Conservation (phyloP, 2,329 filamentous ascomycete species). For the Sordariomycetes sp. region DNA sequence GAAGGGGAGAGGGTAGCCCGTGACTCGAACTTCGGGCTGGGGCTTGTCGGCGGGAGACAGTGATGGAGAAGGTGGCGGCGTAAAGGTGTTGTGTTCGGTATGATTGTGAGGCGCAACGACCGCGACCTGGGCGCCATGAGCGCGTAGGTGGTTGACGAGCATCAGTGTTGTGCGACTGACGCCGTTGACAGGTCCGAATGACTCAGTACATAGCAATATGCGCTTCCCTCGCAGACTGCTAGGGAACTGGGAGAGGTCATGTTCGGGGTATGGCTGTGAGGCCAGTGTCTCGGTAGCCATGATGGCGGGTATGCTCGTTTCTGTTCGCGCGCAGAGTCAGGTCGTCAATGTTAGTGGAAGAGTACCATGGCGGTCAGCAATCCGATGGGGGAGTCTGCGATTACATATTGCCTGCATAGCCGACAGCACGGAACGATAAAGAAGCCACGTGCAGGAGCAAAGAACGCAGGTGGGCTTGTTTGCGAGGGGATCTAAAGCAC, state of each 20-base stretch:
- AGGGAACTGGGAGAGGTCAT: slow-evolving; percentile 36
- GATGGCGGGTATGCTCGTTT: no score
- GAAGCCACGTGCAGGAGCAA: slow-evolving; percentile 4
- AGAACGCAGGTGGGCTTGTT: background rate
- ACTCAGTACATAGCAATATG: slow-evolving; percentile 61
- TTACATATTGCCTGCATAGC: no score
- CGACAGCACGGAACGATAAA: no score
- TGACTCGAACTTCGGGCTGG: slow-evolving; percentile 45
- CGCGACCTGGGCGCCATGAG: slow-evolving; percentile 54
- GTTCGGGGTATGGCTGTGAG: slow-evolving; percentile 12
- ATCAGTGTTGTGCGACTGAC: slow-evolving; percentile 62
- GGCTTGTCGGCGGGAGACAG: slow-evolving; percentile 18
- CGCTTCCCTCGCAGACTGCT: slow-evolving; percentile 46
- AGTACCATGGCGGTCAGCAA: background rate
- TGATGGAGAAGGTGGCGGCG: slow-evolving; percentile 27
- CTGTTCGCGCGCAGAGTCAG: background rate
- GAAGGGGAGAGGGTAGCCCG: slow-evolving; percentile 59
- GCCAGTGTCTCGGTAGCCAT: slow-evolving; percentile 2
- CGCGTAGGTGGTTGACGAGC: slow-evolving; percentile 57
- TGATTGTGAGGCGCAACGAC: slow-evolving; percentile 56
- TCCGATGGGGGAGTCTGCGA: no score
- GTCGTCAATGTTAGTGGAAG: slow-evolving; percentile 1
- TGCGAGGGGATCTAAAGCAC: background rate
- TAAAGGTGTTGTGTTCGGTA: slow-evolving; percentile 44
- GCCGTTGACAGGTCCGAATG: slow-evolving; percentile 65